Evolutionary conservation across 164 flowering plant genomes (phyloP).

Genomic region (Magnolia officinalis): DNA sequence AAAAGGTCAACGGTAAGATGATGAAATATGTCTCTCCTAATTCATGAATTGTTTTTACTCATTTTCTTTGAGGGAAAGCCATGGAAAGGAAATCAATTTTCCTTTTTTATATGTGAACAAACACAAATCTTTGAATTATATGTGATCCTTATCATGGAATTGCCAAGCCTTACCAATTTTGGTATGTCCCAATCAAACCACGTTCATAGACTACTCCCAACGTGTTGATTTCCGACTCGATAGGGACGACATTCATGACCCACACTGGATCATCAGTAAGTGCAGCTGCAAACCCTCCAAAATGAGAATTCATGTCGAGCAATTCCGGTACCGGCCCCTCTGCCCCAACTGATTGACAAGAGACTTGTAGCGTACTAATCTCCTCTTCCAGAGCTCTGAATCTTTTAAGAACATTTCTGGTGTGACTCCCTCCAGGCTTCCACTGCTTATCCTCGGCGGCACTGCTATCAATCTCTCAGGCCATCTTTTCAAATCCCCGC

Average conservation of each 20-base stretch:
- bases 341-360: slow-evolving; percentile 53
- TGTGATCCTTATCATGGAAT: too few species aligned
- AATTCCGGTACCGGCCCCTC: slow-evolving; percentile 73
- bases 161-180: slow-evolving; percentile 53
- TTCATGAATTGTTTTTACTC: too few species aligned
- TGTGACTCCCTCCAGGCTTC: slow-evolving; percentile 59
- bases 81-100: too few species aligned
- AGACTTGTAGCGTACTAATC: slow-evolving; percentile 59
- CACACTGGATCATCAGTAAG: slow-evolving; percentile 67
- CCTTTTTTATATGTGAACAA: too few species aligned
- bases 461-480: slow-evolving; percentile 67
- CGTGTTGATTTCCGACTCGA: slow-evolving; percentile 51
- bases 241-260: slow-evolving; percentile 89
- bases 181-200: slow-evolving; percentile 86
- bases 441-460: slow-evolving; percentile 79
- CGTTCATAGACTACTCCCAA: slow-evolving; percentile 79
- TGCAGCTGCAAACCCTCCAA: slow-evolving; percentile 98
- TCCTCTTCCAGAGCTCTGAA: slow-evolving; percentile 64
- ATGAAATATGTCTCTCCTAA: too few species aligned
- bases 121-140: too few species aligned
- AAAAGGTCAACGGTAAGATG: too few species aligned
- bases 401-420: slow-evolving; percentile 44
- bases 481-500: slow-evolving; percentile 71
- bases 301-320: slow-evolving; percentile 79
- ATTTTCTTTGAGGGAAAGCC: too few species aligned